Evolutionary conservation across 2,329 filamentous ascomycete genomes (phyloP), one percentile per base, ranked within the genome.

Genomic region (Colletotrichum sp.): DNA sequence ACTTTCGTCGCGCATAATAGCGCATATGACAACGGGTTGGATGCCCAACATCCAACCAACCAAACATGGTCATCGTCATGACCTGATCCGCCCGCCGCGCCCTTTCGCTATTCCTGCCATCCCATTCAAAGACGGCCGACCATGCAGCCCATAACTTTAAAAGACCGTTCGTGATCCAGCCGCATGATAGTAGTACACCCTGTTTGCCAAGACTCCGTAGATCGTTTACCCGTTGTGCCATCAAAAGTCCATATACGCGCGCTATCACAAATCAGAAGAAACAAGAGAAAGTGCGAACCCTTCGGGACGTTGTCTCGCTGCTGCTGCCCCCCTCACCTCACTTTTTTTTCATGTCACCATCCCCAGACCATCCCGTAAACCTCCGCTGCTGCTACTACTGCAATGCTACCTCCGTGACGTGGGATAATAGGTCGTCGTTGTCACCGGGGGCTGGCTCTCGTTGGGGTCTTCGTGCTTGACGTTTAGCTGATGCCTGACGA

Each of bases 401-500:
- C 36, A 13, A 28, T 63, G 43, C 58, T 73, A 73, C 73, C 62
- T 62, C 48, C 63, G 72, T 38, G 73, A 18, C 55, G 68, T 30
- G 36, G 69, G 63, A 10, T 63, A 73, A 28, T 63, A 63, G 7
- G 30, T 14, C 58, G 28, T n/a, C 30, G 28, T 28, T 13, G 43
- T 52, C 5, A 52, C 43, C 43, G 43, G 43, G 43, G 43, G 43
- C 55, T 58, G 21, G 55, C 26, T 58, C 24, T 61, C 28, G 58
- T 30, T 32, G 58, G 56, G 56, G 56, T 61, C 13, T 71, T 77
- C 67, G 78, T 86, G 84, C 78, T 85, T 86, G 68, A 86, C 84
- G 18, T 84, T 85, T 38, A 81, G 77, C 72, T 84, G 85, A 77
- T 86, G 85, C 65, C 85, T 82, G 69, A 86, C 83, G n/a, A 86